phyloP scores from a whole-genome alignment of 371 early-diverging fungal genomes.

The Globomyces sp. region DNA sequence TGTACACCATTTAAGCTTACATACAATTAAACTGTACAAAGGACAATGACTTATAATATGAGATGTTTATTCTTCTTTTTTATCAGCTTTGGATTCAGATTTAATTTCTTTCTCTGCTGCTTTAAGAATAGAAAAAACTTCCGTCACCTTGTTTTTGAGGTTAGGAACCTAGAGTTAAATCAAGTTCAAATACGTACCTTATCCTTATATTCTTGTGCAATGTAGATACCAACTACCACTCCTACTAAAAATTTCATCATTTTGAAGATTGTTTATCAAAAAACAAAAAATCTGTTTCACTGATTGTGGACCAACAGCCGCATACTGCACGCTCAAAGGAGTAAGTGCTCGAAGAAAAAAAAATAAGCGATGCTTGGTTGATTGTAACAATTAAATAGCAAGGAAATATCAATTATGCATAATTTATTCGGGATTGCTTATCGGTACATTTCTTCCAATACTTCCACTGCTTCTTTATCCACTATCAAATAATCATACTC shows the following conservation, averaged over 20 bases:
- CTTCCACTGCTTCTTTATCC: constrained; percentile 72
- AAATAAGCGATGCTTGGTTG: no score
- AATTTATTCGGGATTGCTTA: no score
- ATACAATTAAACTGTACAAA: no score
- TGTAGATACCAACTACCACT: constrained; percentile 16
- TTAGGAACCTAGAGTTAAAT: no score
- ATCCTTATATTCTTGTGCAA: constrained; percentile 15
- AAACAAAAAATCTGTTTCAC: not conserved
- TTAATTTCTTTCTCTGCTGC: not conserved
- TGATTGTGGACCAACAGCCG: not conserved
- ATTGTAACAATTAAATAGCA: no score
- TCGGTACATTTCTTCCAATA: constrained; percentile 55
- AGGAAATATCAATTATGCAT: no score
- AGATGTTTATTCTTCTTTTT: constrained; percentile 9
- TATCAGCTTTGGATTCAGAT: not conserved
- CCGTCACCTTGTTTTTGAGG: no score
- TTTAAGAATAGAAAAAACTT: no score
- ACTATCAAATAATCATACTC: constrained; percentile 73
- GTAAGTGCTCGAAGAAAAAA: no score
- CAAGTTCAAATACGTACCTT: not conserved
- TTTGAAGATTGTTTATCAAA: not conserved
- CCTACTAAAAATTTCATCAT: constrained; percentile 16
- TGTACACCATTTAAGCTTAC: no score
- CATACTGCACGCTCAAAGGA: no score
- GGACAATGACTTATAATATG: no score